Base-by-base conservation (phyloP, 192 early-diverging fungal species). In the Backusella westeae region DNA sequence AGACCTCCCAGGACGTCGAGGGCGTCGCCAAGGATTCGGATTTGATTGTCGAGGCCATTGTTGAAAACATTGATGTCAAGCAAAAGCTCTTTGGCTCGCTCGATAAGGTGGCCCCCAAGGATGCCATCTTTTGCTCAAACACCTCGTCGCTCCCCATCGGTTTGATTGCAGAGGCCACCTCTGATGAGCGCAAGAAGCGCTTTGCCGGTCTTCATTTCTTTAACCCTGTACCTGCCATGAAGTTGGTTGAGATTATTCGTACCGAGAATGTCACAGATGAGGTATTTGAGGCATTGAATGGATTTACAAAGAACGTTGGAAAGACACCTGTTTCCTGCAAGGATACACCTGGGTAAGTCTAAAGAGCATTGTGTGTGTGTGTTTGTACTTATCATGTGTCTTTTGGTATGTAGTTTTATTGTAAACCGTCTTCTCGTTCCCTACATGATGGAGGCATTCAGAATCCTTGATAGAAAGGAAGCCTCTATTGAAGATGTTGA, bases 151-250 rank as follows among this genome's bases (percentile, higher is more conserved):
- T 99, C 56, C 93, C 94, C 14, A 96, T 99, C 38, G 81, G 77
- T 34, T 89, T 91, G 69, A 97, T 99, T 80, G 94, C 94, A 17
- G 87, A 89, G 78, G 85, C 80, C 15, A 85, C 91, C 44, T 76
- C 83, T 10, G 85, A 83, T 1, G 71, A 79, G 71, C 84, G 92
- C 2, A 74, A 77, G 41, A 80, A 84, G 66, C 85, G 86, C 26
- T 94, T 97, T 74, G 92, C 93, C 26, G 97, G 97, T 38, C 83
- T 97, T 73, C 97, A 99, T 81, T 99, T 96, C 84, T 99, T 99
- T 85, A 99, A 99, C 89, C 97, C 97, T 4, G 97, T 99, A n/a
- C 93, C 97, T 36, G 93, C 95, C 82, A 99, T 99, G 97, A 96
- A 97, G 85, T 85, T 99, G 32, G 97, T 99, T 12, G 97, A 99